These are phyloP conservation scores for Neoboletus brunneissimus DNA, from an alignment of 768 basidiomycete genomes.

Conservation along the genomic window DNA sequence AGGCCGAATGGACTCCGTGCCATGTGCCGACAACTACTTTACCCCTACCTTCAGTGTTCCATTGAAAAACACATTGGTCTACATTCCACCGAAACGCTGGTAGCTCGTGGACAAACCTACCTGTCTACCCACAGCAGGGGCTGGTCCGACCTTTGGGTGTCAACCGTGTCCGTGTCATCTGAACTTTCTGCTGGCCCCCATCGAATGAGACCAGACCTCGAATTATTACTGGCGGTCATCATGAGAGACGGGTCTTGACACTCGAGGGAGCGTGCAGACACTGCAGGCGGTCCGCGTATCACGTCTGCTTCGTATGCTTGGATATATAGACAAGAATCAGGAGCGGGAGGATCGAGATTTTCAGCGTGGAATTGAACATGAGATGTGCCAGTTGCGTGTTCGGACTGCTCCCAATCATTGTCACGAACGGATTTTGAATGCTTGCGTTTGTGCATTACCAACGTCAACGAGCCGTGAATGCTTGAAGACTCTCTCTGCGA, in stretches of 20 bases:
- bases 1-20: neutral
- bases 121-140: constrained; percentile 72
- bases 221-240: constrained; percentile 2
- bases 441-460: constrained; percentile 28
- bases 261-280: constrained; percentile 35
- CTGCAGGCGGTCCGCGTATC: constrained; percentile 49
- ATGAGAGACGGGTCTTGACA: constrained; percentile 15
- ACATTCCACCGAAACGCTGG: constrained; percentile 4
- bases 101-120: constrained; percentile 49
- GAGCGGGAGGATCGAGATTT: neutral
- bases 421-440: constrained; percentile 14
- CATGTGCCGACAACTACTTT: constrained; percentile 6
- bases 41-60: constrained; percentile 8
- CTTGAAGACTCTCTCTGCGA: too few species aligned
- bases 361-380: constrained; percentile 1
- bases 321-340: constrained; percentile 43
- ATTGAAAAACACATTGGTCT: constrained; percentile 5
- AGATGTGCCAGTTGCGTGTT: neutral
- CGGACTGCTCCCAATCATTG: constrained; percentile 9
- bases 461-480: neutral
- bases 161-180: constrained; percentile 2
- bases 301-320: constrained; percentile 80
- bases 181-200: constrained; percentile 26
- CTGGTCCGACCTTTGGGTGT: neutral
- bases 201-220: constrained; percentile 36